Evolutionary conservation across 129 eudicot genomes (phyloP).

Genomic region (sunflower (Helianthus annuus)): DNA sequence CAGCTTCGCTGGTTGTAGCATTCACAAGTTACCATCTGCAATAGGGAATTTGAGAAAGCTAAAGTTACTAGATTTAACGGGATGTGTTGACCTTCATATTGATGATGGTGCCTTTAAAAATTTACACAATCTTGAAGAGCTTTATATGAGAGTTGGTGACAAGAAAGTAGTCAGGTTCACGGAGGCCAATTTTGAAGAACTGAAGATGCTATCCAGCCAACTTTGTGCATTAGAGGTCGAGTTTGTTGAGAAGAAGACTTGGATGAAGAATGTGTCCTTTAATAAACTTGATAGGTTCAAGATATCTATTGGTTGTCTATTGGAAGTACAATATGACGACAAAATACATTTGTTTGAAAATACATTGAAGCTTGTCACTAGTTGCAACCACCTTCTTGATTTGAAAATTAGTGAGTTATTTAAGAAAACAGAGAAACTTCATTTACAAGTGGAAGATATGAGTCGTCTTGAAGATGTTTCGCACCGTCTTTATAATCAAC

Average conservation of each 20-base stretch:
- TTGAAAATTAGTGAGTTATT: slow-evolving; percentile 3
- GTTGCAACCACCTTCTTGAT: neutral
- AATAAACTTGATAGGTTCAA: slow-evolving; percentile 4
- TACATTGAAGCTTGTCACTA: neutral
- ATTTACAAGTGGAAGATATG: slow-evolving; percentile 2
- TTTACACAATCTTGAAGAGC: slow-evolving; percentile 8
- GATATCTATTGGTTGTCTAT: slow-evolving; percentile 9
- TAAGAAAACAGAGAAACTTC: neutral
- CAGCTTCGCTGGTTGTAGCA: slow-evolving; percentile 4
- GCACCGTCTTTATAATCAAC: neutral
- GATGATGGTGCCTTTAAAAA: slow-evolving; percentile 14
- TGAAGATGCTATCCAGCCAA: neutral
- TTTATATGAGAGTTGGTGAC: neutral
- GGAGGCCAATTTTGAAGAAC: neutral
- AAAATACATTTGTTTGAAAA: neutral
- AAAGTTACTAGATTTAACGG: slow-evolving; percentile 11
- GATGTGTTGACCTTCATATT: slow-evolving; percentile 2
- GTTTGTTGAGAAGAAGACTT: neutral
- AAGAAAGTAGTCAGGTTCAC: neutral
- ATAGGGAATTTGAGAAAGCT: slow-evolving; percentile 6
- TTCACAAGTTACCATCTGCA: neutral
- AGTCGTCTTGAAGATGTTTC: slow-evolving; percentile 4
- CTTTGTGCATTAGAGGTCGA: slow-evolving; percentile 15
- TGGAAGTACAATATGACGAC: neutral
- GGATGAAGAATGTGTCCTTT: neutral